Evolutionary conservation across 129 eudicot species (phyloP), one percentile per base, ranked within the genome.

Genomic region (Artemisia annua): DNA sequence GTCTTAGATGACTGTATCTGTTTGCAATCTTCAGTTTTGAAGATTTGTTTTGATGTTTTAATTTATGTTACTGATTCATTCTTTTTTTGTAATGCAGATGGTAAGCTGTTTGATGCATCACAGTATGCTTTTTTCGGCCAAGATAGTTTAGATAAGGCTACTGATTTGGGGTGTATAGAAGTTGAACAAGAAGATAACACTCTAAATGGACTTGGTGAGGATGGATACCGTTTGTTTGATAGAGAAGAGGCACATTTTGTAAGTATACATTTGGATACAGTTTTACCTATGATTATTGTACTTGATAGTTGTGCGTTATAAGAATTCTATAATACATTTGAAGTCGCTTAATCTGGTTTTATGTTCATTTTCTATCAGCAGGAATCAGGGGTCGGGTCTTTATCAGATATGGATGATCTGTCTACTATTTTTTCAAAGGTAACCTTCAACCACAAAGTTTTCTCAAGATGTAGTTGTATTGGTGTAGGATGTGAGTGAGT

Each of bases 381-480:
- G 93, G 98, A 83, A 64, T 82, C 81, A 20, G 91, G 84, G 69
- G 66, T 86, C 59, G 88, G 96, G 76, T 88, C 97, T 70, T 72
- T 88, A 77, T 87, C 97, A 55, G 98, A 94, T 32, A 55, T 84
- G 50, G 98, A 94, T 88, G 98, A 94, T 79, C 84, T 94, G 71
- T 91, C 97, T 51, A 90, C 94, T 67, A 90, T 90, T 43, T 94
- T 87, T 87, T 83, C 92, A 3, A 94, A 94, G 98, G 98, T 90
- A 64, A n/a, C 70, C 67, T 63, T 54, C 73, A 71, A 77, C 66
- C 39, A 22, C 66, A 51, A 50, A 71, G 43, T 60, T 24, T 24
- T 60, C 18, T 26, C 7, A 60, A 5, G 18, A 11, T 20, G 18
- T 60, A 11, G 65, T 60, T 60, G 14, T 19, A 60, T 26, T 58